phyloP scores from a whole-genome alignment of 192 early-diverging fungal species.

The Gonapodya prolifera region DNA sequence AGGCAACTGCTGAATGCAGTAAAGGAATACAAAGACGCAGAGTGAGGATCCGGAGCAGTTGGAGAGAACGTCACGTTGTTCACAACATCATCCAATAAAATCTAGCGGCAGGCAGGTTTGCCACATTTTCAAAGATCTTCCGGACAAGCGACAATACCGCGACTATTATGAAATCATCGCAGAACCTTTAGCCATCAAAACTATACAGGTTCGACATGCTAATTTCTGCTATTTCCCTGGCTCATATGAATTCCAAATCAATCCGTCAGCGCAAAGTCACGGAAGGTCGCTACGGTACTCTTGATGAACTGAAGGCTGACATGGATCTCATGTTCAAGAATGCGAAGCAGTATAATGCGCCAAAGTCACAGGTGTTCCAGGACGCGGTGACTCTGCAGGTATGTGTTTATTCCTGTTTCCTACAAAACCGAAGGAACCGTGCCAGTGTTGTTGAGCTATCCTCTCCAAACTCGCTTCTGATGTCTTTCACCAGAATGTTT shows the following conservation, averaged over 20 bases:
- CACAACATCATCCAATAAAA: background rate
- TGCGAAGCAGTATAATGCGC: conserved; percentile 38
- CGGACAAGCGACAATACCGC: conserved; percentile 62
- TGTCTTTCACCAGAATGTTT: background rate
- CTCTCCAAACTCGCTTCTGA: no score
- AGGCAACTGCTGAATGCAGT: background rate
- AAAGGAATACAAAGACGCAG: background rate
- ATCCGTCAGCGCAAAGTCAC: conserved; percentile 11
- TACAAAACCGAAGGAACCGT: background rate
- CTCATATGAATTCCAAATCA: background rate
- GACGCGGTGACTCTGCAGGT: conserved; percentile 20
- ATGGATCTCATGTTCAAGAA: conserved; percentile 31
- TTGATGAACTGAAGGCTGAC: conserved; percentile 24
- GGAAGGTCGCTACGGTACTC: conserved; percentile 11
- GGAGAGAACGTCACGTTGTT: background rate
- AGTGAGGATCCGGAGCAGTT: no score
- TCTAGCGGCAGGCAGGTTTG: conserved; percentile 43
- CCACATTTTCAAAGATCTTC: conserved; percentile 68
- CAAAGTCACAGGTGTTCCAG: conserved; percentile 26
- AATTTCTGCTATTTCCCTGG: background rate
- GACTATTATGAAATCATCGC: conserved; percentile 82
- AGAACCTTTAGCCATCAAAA: conserved; percentile 61
- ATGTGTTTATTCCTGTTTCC: background rate
- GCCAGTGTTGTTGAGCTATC: background rate
- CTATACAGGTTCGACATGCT: conserved; percentile 29